phyloP scores from a whole-genome alignment of 495 filamentous ascomycete genomes.

The Neurospora sp. region DNA sequence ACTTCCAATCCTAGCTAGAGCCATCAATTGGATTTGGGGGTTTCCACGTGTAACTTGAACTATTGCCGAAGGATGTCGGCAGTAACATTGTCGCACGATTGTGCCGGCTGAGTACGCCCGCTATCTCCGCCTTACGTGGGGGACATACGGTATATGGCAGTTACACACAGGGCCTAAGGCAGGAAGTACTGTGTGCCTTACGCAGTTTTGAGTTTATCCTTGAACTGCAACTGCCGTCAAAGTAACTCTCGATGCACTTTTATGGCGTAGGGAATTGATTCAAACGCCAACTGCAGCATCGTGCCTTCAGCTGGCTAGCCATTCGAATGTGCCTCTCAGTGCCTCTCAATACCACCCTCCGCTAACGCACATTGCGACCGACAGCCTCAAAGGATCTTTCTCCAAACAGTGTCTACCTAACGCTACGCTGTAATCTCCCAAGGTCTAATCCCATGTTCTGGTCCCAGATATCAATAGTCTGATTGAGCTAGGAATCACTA shows the following conservation, averaged over 20 bases:
- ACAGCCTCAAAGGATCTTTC: neutral
- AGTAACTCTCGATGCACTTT: neutral
- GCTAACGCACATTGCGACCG: neutral
- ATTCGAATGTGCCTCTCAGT: neutral
- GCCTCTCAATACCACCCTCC: neutral
- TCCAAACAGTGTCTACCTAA: neutral
- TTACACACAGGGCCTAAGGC: too few species aligned
- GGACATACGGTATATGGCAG: too few species aligned
- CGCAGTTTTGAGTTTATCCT: neutral
- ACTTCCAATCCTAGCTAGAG: neutral
- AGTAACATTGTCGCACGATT: too few species aligned
- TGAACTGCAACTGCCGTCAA: neutral
- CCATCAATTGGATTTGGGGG: neutral
- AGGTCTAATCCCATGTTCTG: too few species aligned
- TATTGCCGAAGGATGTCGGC: neutral
- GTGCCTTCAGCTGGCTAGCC: neutral
- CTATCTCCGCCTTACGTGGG: neutral
- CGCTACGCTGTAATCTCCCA: neutral
- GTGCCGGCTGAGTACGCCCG: too few species aligned
- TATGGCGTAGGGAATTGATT: neutral
- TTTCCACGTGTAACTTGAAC: neutral
- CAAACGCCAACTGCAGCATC: neutral
- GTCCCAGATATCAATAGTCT: too few species aligned
- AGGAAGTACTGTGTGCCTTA: too few species aligned
- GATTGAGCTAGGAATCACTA: too few species aligned